Evolutionary conservation across 164 flowering plant genomes (phyloP), one percentile per base, ranked within the genome.

Genomic region (Vitis rupestris): DNA sequence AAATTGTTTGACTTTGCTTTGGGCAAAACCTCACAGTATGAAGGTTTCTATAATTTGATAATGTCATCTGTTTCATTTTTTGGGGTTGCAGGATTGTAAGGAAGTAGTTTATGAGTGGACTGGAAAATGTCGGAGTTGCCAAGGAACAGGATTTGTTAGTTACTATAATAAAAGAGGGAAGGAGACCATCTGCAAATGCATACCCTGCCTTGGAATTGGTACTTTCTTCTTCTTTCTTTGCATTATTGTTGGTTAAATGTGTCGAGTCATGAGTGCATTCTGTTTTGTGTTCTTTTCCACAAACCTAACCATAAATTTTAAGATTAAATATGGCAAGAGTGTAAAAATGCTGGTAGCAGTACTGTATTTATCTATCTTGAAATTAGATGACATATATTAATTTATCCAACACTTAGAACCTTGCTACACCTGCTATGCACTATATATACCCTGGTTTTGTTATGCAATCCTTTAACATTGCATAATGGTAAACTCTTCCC

Each of bases 51-150:
- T 4, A 37, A 37, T 37, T 37, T 37, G 44, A 37, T 37, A 37
- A 37, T 37, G 44, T 6, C 12, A 8, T 54, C n/a, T 63, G 11
- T 2, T 15, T 72, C 9, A 19, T 64, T 51, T 49, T 49, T 56
- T 66, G 53, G 67, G 9, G 19, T 68, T 80, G 79, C 72, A 94
- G 97, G 97, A 94, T 71, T 94, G 99, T 72, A 90, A 83, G 72
- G 85, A 74, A 76, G 89, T 91, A 65, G 97, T 91, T n/a, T 94
- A 91, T 71, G 99, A 94, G 79, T 94, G 99, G 99, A 94, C 97
- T 60, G 99, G 99, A 17, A 85, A 92, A 76, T 94, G 99, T 76
- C 76, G 95, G 64, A 89, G 97, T 78, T 94, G 99, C 75, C 99
- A 94, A 74, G 99, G 99, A 11, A 70, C 94, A 1, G 99, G 97